Conservation (phyloP, 805 yeast genomes). For the Saccharomycopsis schoenii region DNA sequence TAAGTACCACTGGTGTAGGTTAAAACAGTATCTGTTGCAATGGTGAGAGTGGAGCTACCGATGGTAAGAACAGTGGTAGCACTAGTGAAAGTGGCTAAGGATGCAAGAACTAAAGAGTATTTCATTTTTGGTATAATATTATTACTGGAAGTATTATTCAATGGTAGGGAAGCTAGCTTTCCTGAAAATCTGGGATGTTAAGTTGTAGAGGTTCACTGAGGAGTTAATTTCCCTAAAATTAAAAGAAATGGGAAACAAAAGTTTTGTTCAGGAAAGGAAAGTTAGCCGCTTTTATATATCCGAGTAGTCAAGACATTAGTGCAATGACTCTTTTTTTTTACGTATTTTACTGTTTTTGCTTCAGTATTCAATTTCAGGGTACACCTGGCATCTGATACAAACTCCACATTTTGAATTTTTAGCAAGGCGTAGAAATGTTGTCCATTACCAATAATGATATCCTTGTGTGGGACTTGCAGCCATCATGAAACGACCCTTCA, state of each 20-base stretch:
- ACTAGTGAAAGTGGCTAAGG: slow-evolving; percentile 6
- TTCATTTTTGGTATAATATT: slow-evolving; percentile 2
- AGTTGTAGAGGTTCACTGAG: not conserved
- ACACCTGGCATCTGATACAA: not conserved
- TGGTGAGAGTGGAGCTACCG: not conserved
- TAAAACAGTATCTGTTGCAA: slow-evolving; percentile 16
- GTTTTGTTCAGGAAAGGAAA: not conserved
- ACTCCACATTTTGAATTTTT: not conserved
- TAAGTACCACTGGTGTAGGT: slow-evolving; percentile 17
- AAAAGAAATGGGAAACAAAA: not conserved
- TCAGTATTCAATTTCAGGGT: not conserved
- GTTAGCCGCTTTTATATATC: not conserved
- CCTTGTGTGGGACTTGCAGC: not conserved
- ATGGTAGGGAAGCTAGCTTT: no score
- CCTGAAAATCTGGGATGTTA: no score
- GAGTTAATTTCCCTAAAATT: not conserved
- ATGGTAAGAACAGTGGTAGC: slow-evolving; percentile 14
- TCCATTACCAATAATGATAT: not conserved
- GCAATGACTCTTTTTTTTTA: not conserved
- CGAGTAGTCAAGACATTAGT: no score
- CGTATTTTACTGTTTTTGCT: not conserved
- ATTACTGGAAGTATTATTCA: no score
- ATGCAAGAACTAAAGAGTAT: slow-evolving; percentile 1
- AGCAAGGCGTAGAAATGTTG: not conserved
- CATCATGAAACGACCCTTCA: not conserved